phyloP scores from a whole-genome alignment of 306 rosid species.

The Vigna trinervia region DNA sequence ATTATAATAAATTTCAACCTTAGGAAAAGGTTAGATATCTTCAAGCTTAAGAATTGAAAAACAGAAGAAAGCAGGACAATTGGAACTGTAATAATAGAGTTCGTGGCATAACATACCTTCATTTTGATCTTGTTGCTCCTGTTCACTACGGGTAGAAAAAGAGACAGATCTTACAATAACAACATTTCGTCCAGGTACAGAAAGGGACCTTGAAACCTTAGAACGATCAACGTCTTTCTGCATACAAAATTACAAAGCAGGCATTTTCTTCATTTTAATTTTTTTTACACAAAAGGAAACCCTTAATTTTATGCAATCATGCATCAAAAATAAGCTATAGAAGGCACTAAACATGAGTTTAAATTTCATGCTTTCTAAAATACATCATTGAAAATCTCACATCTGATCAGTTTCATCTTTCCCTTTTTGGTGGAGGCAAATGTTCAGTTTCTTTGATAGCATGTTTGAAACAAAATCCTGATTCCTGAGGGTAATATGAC shows the following conservation, averaged over 20 bases:
- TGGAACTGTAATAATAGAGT: constrained; percentile 37
- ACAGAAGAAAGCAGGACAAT: constrained; percentile 11
- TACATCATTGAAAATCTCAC: constrained; percentile 17
- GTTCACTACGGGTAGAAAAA: constrained; percentile 60
- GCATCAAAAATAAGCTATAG: constrained; percentile 28
- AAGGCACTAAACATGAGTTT: constrained; percentile 20
- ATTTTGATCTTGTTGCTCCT: constrained; percentile 54
- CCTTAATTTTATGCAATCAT: constrained; percentile 35
- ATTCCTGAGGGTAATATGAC: constrained; percentile 10
- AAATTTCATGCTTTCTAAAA: constrained; percentile 20
- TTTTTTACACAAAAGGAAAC: constrained; percentile 22
- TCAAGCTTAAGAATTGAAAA: constrained; percentile 26
- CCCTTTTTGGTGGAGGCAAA: constrained; percentile 13
- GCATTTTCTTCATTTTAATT: background rate
- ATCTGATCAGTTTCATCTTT: constrained; percentile 32
- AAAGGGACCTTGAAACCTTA: constrained; percentile 87
- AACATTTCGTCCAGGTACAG: constrained; percentile 77
- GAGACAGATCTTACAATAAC: constrained; percentile 88
- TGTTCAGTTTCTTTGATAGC: constrained; percentile 29
- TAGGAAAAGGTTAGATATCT: constrained; percentile 27
- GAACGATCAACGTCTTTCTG: constrained; percentile 70
- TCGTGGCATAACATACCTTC: constrained; percentile 61
- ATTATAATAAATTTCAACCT: constrained; percentile 25
- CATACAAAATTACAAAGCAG: constrained; percentile 39
- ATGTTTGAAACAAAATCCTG: constrained; percentile 12